Conservation (phyloP, 2,329 filamentous ascomycete species). For the Colletotrichum tropicale region DNA sequence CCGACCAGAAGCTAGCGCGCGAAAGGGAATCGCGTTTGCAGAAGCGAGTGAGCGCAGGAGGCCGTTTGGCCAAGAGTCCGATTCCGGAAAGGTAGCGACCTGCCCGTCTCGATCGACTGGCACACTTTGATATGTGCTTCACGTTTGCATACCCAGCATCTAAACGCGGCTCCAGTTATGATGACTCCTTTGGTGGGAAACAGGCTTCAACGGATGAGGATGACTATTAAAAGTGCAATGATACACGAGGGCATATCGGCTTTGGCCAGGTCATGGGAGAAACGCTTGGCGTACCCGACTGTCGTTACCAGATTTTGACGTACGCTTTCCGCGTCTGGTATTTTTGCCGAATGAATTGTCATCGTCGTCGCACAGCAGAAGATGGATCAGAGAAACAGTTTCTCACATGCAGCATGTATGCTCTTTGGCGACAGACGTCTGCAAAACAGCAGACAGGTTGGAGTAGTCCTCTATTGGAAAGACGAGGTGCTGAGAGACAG, state of each 20-base stretch:
- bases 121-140: conserved; percentile 11
- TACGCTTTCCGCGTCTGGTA: not conserved
- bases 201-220: not conserved
- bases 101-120: conserved; percentile 23
- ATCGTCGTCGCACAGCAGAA: not conserved
- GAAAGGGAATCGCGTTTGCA: conserved; percentile 74
- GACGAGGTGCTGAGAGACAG: not conserved
- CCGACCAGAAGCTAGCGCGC: conserved; percentile 56
- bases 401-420: conserved; percentile 1
- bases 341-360: not conserved
- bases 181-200: not conserved
- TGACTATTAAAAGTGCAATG: not conserved
- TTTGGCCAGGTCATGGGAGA: not conserved
- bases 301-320: not conserved
- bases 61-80: conserved; percentile 69
- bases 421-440: not conserved
- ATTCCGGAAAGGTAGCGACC: conserved; percentile 65
- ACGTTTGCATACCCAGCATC: not conserved
- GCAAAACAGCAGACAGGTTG: not conserved
- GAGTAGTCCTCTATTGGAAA: conserved; percentile 10
- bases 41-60: conserved; percentile 80
- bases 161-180: not conserved
- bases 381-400: not conserved
- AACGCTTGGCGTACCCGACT: conserved; percentile 8
- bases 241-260: not conserved